A percentile compares a stretch with the other conserved stretches of the same genome.
These are phyloP conservation scores for Cercospora sp. DNA, from an alignment of 2,329 filamentous ascomycete species.

Conservation along the genomic window DNA sequence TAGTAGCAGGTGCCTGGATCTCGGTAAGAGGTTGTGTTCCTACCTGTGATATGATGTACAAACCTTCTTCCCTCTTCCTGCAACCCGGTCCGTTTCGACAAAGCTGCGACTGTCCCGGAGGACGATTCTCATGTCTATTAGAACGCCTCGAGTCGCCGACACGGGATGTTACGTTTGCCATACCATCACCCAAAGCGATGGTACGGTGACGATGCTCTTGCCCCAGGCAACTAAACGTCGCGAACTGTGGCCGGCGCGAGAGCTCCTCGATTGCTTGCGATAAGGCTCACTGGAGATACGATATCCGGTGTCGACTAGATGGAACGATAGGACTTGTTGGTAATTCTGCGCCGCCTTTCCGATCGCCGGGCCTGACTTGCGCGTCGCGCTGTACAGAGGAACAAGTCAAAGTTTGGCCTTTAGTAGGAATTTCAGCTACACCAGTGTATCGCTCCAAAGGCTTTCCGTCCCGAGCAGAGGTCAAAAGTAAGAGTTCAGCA, in stretches of 20 bases:
- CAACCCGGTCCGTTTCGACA: conserved; percentile 41
- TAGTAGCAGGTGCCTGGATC: conserved; percentile 38
- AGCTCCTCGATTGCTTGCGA: neutral
- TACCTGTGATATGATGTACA: neutral
- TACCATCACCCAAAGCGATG: conserved; percentile 33
- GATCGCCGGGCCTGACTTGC: neutral
- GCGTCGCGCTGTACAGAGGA: neutral
- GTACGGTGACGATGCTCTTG: neutral
- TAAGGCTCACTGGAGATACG: neutral
- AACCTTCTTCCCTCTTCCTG: conserved; percentile 40
- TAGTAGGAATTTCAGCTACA: neutral
- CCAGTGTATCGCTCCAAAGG: neutral
- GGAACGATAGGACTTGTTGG: neutral
- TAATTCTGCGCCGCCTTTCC: neutral
- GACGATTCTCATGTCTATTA: conserved; percentile 35
- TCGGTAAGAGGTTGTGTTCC: conserved; percentile 14
- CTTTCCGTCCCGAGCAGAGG: neutral
- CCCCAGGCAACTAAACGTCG: neutral
- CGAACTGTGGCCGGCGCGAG: neutral
- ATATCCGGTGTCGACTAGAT: neutral
- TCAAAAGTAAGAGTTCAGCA: neutral
- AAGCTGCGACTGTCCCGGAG: conserved; percentile 32
- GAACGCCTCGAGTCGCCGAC: conserved; percentile 36
- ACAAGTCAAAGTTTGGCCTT: neutral
- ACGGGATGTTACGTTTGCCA: conserved; percentile 35